A percentile compares a stretch with the other conserved stretches of the same genome.
These are phyloP conservation scores for Globisporangium acanthophoron DNA, from an alignment of 352 stramenopile genomes.

Conservation along the genomic window DNA sequence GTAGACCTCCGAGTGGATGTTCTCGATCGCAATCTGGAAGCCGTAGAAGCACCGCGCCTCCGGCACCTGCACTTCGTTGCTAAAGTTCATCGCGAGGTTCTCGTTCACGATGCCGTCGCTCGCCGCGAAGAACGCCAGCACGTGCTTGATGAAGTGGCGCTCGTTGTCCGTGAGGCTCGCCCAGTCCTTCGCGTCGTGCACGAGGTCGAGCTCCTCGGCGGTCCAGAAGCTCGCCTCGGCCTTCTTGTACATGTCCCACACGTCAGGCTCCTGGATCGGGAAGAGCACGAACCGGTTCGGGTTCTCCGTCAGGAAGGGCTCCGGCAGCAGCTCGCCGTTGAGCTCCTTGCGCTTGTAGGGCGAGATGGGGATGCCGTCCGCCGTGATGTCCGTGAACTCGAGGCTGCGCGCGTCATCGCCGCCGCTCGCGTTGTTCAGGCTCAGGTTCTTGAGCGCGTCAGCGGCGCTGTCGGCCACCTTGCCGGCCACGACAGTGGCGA, in stretches of 20 bases:
- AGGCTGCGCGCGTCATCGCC: constrained; percentile 3
- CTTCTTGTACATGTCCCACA: constrained; percentile 99
- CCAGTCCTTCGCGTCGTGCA: constrained; percentile 96
- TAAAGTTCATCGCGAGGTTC: constrained; percentile 99
- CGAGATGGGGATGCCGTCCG: constrained; percentile 39
- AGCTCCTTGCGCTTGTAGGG: constrained; percentile 87
- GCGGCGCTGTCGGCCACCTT: constrained; percentile 17
- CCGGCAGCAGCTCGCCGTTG: constrained; percentile 70
- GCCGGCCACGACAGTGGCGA: constrained; percentile 15
- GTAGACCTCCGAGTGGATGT: constrained; percentile 99
- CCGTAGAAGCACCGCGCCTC: constrained; percentile 99
- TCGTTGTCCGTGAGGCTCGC: constrained; percentile 92
- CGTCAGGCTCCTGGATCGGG: constrained; percentile 95
- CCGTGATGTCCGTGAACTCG: constrained; percentile 20
- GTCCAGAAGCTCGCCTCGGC: constrained; percentile 99
- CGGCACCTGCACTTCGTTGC: constrained; percentile 94
- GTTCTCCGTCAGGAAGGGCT: constrained; percentile 95
- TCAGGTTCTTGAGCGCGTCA: constrained; percentile 7
- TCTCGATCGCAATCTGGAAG: constrained; percentile 99
- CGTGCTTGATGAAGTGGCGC: constrained; percentile 96
- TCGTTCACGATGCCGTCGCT: constrained; percentile 99
- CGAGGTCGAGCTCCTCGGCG: constrained; percentile 97
- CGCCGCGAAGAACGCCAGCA: constrained; percentile 98
- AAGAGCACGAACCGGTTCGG: constrained; percentile 97
- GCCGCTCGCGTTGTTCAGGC: constrained; percentile 7